Base-by-base conservation (phyloP, 352 stramenopile genomes). In the Thalassiosira mediterranea region DNA sequence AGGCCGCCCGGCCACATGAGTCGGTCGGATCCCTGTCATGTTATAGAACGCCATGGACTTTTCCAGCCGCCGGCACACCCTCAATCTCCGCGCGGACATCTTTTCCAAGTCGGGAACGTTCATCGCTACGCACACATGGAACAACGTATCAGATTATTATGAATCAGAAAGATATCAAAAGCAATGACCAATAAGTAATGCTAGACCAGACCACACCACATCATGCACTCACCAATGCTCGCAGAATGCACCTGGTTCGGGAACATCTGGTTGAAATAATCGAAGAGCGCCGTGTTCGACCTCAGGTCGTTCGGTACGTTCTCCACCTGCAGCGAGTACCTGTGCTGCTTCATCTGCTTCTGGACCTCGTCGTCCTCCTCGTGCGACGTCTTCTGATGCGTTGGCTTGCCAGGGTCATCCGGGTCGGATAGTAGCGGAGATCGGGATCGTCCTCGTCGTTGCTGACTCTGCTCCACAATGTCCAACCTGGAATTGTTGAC, bases 251-350 rank as follows among this genome's bases (percentile, higher is more conserved):
- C 81, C 64, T 88, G 85, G 23, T 71, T 76, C 17, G 86, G 84
- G 63, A 93, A 91, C 13, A 94, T 81, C 25, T 84, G 76, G 49
- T 91, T 79, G 66, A 94, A 94, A 59, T 93, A 94, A 26, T 90
- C 76, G 63, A 76, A 86, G 0, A 94, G 70, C 2, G 81, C 84
- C 15, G 78, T 84, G 58, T 93, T 88, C 37, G 71, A 87, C 57
- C 86, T 70, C 28, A 94, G 65, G 38, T 84, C 78, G 23, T 72
- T 40, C 2, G 89, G 89, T 28, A 94, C 86, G 38, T 90, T 86
- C 61, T 94, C 89, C 11, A 94, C 72, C 57, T 84, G 73, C 1
- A 94, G 51, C 19, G 84, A 90, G 53, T 89, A 91, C 26, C 85
- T 78, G 61, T 92, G 86, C 58, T 91, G 85, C 21, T 74, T 71